Evolutionary conservation across 2,329 filamentous ascomycete genomes (phyloP).

Genomic region (Aureobasidium zeae): DNA sequence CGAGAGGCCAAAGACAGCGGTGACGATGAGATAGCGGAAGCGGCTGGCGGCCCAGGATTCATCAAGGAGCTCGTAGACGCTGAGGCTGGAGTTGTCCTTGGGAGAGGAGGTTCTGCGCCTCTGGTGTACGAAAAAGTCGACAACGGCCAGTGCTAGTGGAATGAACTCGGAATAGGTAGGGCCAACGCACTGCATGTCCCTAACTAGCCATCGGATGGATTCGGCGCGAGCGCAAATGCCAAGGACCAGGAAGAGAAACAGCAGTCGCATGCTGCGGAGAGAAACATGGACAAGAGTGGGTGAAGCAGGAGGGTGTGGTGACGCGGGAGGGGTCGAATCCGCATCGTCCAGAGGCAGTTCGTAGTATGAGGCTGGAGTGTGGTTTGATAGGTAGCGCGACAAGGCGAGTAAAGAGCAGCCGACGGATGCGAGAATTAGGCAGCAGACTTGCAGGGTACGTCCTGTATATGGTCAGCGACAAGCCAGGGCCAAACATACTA

Average conservation of each 20-base stretch:
- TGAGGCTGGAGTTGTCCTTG: conserved; percentile 21
- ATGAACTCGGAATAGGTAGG: conserved; percentile 22
- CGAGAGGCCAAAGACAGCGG: conserved; percentile 31
- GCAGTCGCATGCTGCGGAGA: conserved; percentile 22
- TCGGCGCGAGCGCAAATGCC: conserved; percentile 29
- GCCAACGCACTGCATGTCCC: conserved; percentile 36
- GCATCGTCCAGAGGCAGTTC: conserved; percentile 25
- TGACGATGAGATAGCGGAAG: conserved; percentile 32
- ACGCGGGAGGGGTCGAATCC: neutral
- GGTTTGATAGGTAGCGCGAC: conserved; percentile 26
- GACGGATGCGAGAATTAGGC: conserved; percentile 34
- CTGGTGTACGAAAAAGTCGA: conserved; percentile 22
- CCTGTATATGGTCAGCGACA: neutral
- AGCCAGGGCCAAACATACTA: too few species aligned
- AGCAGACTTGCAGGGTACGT: conserved; percentile 34
- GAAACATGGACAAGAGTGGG: conserved; percentile 19
- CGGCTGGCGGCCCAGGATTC: conserved; percentile 27
- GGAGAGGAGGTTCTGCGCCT: conserved; percentile 15
- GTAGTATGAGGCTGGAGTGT: conserved; percentile 18
- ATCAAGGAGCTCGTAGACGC: conserved; percentile 28
- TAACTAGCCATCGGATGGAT: conserved; percentile 33
- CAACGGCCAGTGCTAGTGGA: conserved; percentile 23
- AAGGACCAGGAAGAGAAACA: conserved; percentile 24
- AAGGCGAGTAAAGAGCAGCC: conserved; percentile 32
- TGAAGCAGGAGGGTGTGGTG: neutral